Base-by-base conservation (phyloP, 2,329 filamentous ascomycete species). In the Nemania sp. region DNA sequence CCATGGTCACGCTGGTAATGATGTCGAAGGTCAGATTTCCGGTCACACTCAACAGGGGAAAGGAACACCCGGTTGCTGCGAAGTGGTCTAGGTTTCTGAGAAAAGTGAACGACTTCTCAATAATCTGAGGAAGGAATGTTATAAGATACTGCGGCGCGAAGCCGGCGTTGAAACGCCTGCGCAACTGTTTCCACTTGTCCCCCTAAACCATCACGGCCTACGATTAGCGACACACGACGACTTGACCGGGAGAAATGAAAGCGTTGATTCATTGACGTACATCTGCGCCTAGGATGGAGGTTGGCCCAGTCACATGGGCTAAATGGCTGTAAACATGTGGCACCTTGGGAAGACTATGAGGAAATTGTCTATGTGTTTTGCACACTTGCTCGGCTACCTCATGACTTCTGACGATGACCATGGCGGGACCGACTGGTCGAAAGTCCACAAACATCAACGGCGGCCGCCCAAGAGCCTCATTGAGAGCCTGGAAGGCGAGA, bases 381-480 rank as follows among this genome's bases (percentile, higher is more conserved):
- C 37, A 52, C 6, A 52, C 25, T 15, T 52, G 49, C n/a, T 52
- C 49, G 15, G 49, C 49, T 2, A 52, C 21, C 32, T 52, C 49
- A n/a, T 52, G 37, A 37, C 15, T 42, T 12, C 18, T 13, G 37
- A 52, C n/a, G n/a, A 52, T 11, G 9, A 29, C n/a, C 49, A 52
- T 68, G 7, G 75, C 69, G 17, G 66, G 71, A 15, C 54, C 59
- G 11, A 73, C 48, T 1, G 76, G 76, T 5, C 75, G 70, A 15
- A 75, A 57, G 46, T 78, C 76, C 13, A 75, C 21, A 0, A 76
- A 29, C 52, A 76, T 66, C 21, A 76, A 21, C 1, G 74, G 68
- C 3, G 77, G 76, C 4, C 68, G 69, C 1, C 72, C 73, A n/a
- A 74, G 52, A 1, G 64, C 59, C 35, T 73, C 66, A 12, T 60